Base-by-base conservation (phyloP, 2,329 filamentous ascomycete genomes). In the Furcasterigmium furcatum region DNA sequence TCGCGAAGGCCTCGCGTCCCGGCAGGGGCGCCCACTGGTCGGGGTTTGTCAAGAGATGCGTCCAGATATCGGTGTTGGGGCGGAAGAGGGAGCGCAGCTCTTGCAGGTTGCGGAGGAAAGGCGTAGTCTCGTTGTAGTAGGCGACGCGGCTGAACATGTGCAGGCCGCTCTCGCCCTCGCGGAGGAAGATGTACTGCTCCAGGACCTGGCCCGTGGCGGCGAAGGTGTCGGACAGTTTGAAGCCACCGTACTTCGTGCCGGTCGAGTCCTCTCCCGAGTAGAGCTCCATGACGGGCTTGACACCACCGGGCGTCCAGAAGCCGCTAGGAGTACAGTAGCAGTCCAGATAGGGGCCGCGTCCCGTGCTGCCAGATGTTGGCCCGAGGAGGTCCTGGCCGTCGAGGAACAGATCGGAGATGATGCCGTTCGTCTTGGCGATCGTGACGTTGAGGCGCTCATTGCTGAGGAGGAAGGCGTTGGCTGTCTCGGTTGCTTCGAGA, bases 121-220 rank as follows among this genome's bases (percentile, higher is more conserved):
- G 77, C 0, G 64, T 73, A 0, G 70, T 73, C 45, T 72, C 66
- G 56, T 80, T 82, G 60, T 77, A 62, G 53, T 83, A 84, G 9
- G 71, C 67, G 14, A 80, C 56, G 13, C 78, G 72, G 48, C 70
- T 76, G 61, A 82, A 83, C 3, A 72, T 74, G 55, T 83, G 79
- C 38, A 82, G 58, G 0, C 79, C 79, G 0, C 79, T 82, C 58
- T 84, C 79, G 7, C 73, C 73, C 36, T 81, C 77, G n/a, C 76
- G 66, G 5, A 83, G 60, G 53, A 83, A 83, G 77, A 77, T 83
- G 59, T 81, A 83, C 53, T 82, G 79, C 54, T 82, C 73, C 24
- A 84, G 66, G 9, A 73, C 51, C 53, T 82, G 77, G 5, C 77
- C 77, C 0, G 78, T 81, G 0, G 70, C 65, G 1, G 70, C 66